Evolutionary conservation across 495 filamentous ascomycete species (phyloP), one percentile per base, ranked within the genome.

Genomic region (Aspergillus panamensis): DNA sequence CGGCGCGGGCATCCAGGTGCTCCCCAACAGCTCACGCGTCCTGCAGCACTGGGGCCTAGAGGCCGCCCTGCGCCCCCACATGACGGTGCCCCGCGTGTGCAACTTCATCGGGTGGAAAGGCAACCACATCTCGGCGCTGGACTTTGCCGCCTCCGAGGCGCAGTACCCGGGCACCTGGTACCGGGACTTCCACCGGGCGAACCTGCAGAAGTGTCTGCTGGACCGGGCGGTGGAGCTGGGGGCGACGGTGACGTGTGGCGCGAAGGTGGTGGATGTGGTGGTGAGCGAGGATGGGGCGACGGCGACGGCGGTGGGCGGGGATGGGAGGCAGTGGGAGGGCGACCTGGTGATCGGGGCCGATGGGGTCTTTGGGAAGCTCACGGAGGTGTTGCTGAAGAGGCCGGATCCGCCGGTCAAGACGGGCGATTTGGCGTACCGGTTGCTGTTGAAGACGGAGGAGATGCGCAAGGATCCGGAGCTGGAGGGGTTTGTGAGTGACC

Each of bases 341-440:
- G 83, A 87, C 60, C 55, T 87, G 47, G 71, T 85, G 0, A 69
- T 87, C 12, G 83, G 79, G 0, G 82, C 83, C 0, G 84, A 86
- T 64, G 83, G 84, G 0, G 75, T 86, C 8, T 80, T 81, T 74
- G 53, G 69, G 42, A 65, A 66, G 66, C 51, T 78, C 77, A 65
- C 69, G 51, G 57, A 73, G 76, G 49, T 54, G 68, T 30, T 77
- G 63, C 39, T 75, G 53, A 39, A 68, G 56, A 53, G 77, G 65
- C 58, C 68, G 52, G 52, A 73, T 62, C 68, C 69, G 1, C 82
- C 83, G 6, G 61, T 74, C 0, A 80, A 80, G 20, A 89, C 85
- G 1, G 87, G 87, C 0, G 87, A 89, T 68, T 70, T 90, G 17
- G 87, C 86, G 7, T 89, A 88, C 63, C 72, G 87, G 17, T 60